Percentiles rank a stretch among this genome's conserved stretches.
These are phyloP conservation scores for Russula lepida DNA, from an alignment of 768 basidiomycete genomes.

Conservation along the genomic window DNA sequence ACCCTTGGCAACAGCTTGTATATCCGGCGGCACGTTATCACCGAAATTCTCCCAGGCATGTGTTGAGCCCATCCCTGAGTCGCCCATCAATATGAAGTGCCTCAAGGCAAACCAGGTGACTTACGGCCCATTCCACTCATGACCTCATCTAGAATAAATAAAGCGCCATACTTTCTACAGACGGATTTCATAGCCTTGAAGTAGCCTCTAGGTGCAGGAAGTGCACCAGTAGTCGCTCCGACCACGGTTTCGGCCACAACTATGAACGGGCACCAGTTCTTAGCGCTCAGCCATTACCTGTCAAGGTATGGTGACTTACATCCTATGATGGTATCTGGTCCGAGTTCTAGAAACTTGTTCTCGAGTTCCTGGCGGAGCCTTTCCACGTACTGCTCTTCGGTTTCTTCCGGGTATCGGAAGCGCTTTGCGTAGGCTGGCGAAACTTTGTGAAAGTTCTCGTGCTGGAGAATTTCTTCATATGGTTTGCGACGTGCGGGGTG, in stretches of 20 bases:
- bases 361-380: conserved; percentile 75
- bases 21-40: conserved; percentile 69
- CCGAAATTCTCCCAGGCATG: conserved; percentile 84
- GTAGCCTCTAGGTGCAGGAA: conserved; percentile 75
- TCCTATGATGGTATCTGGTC: conserved; percentile 73
- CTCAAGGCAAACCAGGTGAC: conserved; percentile 25
- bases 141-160: conserved; percentile 86
- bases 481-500: conserved; percentile 62
- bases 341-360: conserved; percentile 74
- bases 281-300: background rate
- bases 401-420: conserved; percentile 62
- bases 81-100: background rate
- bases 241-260: conserved; percentile 84
- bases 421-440: conserved; percentile 81
- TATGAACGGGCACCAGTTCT: conserved; percentile 24
- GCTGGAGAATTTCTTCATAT: conserved; percentile 57
- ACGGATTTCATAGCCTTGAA: conserved; percentile 80
- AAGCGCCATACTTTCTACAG: conserved; percentile 58
- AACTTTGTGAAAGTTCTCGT: conserved; percentile 69
- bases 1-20: conserved; percentile 86
- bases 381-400: conserved; percentile 71
- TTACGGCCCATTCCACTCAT: conserved; percentile 89
- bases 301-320: conserved; percentile 40
- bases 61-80: conserved; percentile 71
- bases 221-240: conserved; percentile 73